Evolutionary conservation across 2,329 filamentous ascomycete species (phyloP), one percentile per base, ranked within the genome.

Genomic region (Stagonosporopsis chrysanthemi): DNA sequence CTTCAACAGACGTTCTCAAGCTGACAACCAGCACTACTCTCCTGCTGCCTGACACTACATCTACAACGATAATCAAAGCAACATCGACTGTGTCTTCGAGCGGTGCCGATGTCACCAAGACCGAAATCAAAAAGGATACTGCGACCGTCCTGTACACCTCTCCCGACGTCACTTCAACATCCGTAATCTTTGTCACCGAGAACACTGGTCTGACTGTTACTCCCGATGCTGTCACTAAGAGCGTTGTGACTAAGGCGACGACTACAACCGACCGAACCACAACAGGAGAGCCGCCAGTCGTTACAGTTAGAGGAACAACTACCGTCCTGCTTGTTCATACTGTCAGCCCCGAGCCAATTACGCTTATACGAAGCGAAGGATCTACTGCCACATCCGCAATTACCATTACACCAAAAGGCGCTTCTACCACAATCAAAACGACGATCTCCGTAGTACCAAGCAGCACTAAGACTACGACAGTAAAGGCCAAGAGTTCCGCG

Each of bases 81-180:
- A 65, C 61, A 2, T 44, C 57, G 15, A 64, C 53, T 1, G 14
- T 50, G 2, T 61, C 61, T 8, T 33, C 64, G 26, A 63, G 58
- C 17, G 72, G 51, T 5, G 41, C 56, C 11, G 61, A 62, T 23
- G 38, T 59, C 5, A 29, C 51, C 3, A 64, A 58, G 54, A 63
- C 58, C 5, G 53, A 44, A 33, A 61, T 41, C 7, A 48, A 50
- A 6, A 67, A 70, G 45, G 61, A 61, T 4, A 74, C 71, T 1
- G 46, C 64, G 4, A 69, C 65, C n/a, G 62, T 64, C 14, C 70
- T 73, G 0, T 68, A 65, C 42, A 70, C 68, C 6, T 60, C 62
- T 33, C 68, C 69, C 3, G 65, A 69, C 28, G 68, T 68, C 38
- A 64, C 70, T 7, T 60, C 56, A 1, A 62, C 56, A 4, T 63